Evolutionary conservation across 768 basidiomycete species (phyloP).

Genomic region (Amanita polypyramis): DNA sequence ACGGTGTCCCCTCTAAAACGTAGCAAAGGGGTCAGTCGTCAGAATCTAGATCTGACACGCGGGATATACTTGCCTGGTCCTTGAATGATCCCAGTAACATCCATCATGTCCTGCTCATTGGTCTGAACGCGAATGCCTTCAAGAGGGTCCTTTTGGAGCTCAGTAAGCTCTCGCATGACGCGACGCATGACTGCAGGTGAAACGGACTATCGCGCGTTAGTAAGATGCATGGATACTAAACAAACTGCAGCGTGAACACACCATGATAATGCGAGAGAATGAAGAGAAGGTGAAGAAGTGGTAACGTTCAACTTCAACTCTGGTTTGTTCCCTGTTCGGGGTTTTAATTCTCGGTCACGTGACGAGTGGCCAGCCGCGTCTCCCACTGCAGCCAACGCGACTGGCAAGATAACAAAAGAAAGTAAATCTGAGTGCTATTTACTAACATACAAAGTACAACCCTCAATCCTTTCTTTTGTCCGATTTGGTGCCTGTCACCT

Average conservation of each 20-base stretch:
- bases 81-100: constrained; percentile 80
- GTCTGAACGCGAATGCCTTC: constrained; percentile 88
- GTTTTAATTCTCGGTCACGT: constrained; percentile 2
- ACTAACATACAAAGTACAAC: neutral
- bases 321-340: neutral
- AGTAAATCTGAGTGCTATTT: no score
- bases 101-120: constrained; percentile 81
- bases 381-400: no score
- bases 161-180: constrained; percentile 77
- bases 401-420: neutral
- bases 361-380: neutral
- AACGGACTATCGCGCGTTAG: constrained; percentile 21
- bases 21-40: constrained; percentile 17
- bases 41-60: constrained; percentile 6
- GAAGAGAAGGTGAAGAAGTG: neutral
- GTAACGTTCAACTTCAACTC: neutral
- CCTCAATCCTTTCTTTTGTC: constrained; percentile 56
- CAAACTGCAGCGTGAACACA: neutral
- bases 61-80: constrained; percentile 63
- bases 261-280: neutral
- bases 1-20: constrained; percentile 47
- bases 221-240: neutral
- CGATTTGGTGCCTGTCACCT: constrained; percentile 44
- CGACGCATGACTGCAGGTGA: constrained; percentile 63
- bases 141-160: constrained; percentile 73